A percentile compares a stretch with the other conserved stretches of the same genome.
Conservation (phyloP, 2,329 filamentous ascomycete species). For the Trichoderma hamatum region DNA sequence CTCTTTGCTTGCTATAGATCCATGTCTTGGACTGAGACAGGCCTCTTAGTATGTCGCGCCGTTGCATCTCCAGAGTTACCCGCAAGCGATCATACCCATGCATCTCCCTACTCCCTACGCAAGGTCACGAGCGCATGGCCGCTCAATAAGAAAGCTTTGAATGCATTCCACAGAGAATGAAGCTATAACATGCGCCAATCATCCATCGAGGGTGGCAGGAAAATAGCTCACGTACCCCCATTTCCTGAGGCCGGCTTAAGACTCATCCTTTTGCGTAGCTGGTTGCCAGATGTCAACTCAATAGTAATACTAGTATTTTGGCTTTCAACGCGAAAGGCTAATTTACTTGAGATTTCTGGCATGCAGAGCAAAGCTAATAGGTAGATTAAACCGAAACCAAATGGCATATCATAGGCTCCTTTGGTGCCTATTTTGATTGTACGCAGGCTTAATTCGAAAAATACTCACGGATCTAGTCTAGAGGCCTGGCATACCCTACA, state of each 20-base stretch:
- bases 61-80: neutral
- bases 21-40: neutral
- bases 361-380: neutral
- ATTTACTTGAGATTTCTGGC: neutral
- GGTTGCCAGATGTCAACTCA: neutral
- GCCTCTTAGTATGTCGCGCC: neutral
- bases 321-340: neutral
- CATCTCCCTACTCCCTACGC: neutral
- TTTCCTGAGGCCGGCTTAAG: neutral
- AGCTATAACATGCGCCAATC: neutral
- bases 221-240: neutral
- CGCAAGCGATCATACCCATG: neutral
- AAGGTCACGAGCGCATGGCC: conserved; percentile 1
- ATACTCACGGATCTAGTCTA: neutral
- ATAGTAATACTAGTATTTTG: neutral
- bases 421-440: neutral
- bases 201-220: neutral
- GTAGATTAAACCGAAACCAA: neutral
- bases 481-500: neutral
- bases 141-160: neutral
- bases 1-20: neutral
- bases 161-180: neutral
- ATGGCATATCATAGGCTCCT: too few relatives aligned
- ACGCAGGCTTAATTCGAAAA: neutral
- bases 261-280: neutral